These are phyloP conservation scores for Phanerochaete carnosa DNA, from an alignment of 768 basidiomycete species.

Conservation along the genomic window DNA sequence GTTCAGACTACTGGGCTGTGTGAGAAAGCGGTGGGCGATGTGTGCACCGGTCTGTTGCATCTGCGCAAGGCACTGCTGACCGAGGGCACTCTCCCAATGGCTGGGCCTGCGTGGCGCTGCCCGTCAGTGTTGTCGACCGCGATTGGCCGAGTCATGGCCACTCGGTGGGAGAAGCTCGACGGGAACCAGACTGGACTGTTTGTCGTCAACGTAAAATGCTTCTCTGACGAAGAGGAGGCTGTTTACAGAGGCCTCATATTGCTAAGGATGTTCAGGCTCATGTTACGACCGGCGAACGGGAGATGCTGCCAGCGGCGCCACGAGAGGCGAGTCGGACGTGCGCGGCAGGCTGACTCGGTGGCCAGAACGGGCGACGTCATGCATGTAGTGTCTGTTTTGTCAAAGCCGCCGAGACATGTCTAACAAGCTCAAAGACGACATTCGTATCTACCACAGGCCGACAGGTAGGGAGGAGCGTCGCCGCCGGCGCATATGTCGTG, in stretches of 20 bases:
- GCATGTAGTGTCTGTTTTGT: not conserved
- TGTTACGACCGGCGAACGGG: no score
- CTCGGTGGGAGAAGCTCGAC: not conserved
- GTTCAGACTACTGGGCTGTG: slow-evolving; percentile 1
- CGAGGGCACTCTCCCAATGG: not conserved
- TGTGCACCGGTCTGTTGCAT: not conserved
- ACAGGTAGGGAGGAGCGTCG: slow-evolving; percentile 12
- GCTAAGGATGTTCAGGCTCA: no score
- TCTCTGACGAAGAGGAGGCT: not conserved
- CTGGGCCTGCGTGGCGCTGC: not conserved
- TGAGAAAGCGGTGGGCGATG: not conserved
- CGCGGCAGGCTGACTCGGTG: not conserved
- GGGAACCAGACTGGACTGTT: not conserved
- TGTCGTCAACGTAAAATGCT: not conserved
- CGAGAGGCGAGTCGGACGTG: no score
- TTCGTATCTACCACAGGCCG: not conserved
- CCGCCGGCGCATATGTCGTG: slow-evolving; percentile 1
- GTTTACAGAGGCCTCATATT: no score
- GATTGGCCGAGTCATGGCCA: slow-evolving; percentile 1
- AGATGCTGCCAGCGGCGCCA: no score
- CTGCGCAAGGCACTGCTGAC: not conserved
- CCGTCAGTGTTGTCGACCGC: not conserved
- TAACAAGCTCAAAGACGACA: not conserved
- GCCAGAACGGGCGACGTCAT: not conserved
- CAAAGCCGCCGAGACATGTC: not conserved